phyloP scores from a whole-genome alignment of 352 stramenopile genomes.

The Phytopythium mirpurense region DNA sequence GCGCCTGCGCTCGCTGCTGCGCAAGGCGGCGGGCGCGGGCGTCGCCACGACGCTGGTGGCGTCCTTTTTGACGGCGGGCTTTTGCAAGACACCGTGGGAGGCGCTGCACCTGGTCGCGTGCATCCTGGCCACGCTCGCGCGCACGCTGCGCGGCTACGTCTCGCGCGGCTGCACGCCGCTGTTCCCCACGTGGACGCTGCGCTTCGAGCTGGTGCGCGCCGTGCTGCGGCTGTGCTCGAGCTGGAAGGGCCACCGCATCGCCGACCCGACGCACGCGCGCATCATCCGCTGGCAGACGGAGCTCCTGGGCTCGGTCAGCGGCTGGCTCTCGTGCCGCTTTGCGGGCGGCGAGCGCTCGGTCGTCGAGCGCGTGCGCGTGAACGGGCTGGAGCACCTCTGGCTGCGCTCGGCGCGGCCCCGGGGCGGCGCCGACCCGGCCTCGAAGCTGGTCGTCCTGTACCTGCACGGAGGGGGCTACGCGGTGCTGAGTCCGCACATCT shows the following conservation, averaged over 20 bases:
- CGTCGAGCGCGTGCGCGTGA: conserved; percentile 21
- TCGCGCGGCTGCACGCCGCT: conserved; percentile 25
- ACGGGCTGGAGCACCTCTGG: conserved; percentile 38
- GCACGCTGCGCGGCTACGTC: conserved; percentile 11
- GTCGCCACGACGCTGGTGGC: conserved; percentile 1
- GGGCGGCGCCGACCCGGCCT: conserved; percentile 5
- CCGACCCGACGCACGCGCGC: conserved; percentile 18
- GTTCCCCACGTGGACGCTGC: conserved; percentile 42
- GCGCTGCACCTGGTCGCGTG: conserved; percentile 12
- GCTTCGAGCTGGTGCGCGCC: conserved; percentile 29
- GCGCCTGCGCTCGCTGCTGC: background rate
- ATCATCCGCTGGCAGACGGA: conserved; percentile 28
- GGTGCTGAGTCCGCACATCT: conserved; percentile 31
- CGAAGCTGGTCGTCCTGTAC: conserved; percentile 27
- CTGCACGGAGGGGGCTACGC: conserved; percentile 42
- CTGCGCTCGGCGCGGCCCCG: conserved; percentile 12
- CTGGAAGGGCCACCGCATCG: conserved; percentile 23
- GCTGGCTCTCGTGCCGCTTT: conserved; percentile 21
- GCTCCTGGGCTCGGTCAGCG: conserved; percentile 19
- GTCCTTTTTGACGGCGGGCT: conserved; percentile 1
- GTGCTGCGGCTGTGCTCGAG: conserved; percentile 14
- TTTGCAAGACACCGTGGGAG: conserved; percentile 25
- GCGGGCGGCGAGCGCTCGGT: conserved; percentile 7
- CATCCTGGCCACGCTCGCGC: conserved; percentile 12
- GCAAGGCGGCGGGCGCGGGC: background rate